These are phyloP conservation scores for maize (Zea mays) DNA, from an alignment of 176 grass and related monocot genomes.

Conservation along the genomic window DNA sequence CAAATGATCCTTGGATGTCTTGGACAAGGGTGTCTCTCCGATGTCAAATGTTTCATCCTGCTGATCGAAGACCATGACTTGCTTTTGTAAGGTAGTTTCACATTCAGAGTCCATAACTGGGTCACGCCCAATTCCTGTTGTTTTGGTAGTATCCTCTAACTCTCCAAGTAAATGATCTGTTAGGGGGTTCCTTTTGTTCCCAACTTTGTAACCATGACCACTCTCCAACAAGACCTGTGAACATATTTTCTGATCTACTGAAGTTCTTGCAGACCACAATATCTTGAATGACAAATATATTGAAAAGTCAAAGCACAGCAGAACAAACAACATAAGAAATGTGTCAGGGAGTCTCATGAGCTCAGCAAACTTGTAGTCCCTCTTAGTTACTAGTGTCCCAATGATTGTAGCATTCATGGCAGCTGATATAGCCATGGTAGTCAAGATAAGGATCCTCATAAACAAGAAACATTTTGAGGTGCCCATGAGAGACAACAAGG, in stretches of 20 bases:
- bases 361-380: constrained; percentile 3
- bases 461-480: not conserved
- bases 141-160: not conserved
- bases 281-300: constrained; percentile 19
- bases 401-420: constrained; percentile 6
- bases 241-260: not conserved
- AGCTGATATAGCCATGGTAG: not conserved
- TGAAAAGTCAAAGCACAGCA: not conserved
- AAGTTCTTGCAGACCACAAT: constrained; percentile 9
- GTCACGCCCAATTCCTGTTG: not conserved
- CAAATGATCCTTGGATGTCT: constrained; percentile 6
- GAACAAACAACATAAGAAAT: not conserved
- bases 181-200: not conserved
- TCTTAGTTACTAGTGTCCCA: not conserved
- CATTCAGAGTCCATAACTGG: not conserved
- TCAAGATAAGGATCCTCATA: constrained; percentile 22
- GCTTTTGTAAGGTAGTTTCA: constrained; percentile 3
- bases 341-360: constrained; percentile 5
- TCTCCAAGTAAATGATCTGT: constrained; percentile 5
- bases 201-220: not conserved
- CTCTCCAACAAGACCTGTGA: constrained; percentile 14
- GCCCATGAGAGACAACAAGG: constrained; percentile 1
- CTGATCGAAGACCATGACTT: not conserved
- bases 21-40: not conserved
- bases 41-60: not conserved